Conservation (phyloP, 2,329 filamentous ascomycete genomes). For the Stenocarpella maydis region DNA sequence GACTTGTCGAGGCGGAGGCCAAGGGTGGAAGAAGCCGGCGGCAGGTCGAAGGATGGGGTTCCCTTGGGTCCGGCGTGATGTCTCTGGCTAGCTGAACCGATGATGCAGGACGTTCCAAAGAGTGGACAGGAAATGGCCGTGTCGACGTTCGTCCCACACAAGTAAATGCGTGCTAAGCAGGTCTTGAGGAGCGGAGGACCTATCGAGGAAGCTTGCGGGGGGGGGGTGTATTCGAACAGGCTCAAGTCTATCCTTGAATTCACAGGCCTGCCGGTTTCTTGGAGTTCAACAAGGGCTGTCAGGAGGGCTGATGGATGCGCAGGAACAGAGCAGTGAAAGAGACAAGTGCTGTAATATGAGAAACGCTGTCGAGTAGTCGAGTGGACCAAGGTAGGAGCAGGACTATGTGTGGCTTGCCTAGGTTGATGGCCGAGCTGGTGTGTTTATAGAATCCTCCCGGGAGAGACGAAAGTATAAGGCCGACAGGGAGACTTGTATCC, state of each 20-base stretch:
- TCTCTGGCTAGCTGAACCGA: neutral
- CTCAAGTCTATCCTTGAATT: neutral
- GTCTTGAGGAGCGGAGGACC: constrained; percentile 2
- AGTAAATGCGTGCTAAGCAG: neutral
- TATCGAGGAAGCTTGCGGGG: constrained; percentile 4
- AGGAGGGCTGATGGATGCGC: neutral
- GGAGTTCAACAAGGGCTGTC: constrained; percentile 1
- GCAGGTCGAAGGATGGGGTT: neutral
- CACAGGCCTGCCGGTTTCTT: constrained; percentile 10
- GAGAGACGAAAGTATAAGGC: constrained; percentile 23
- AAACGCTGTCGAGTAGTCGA: neutral
- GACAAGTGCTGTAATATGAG: constrained; percentile 10
- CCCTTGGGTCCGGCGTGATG: neutral
- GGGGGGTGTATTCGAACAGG: neutral
- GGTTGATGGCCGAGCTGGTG: constrained; percentile 18
- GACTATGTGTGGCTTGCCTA: neutral
- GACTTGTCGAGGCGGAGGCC: neutral
- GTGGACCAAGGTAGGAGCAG: neutral
- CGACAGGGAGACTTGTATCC: neutral
- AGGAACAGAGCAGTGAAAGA: constrained; percentile 16
- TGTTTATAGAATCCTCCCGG: constrained; percentile 25
- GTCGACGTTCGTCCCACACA: neutral
- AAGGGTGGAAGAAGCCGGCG: neutral
- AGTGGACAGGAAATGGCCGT: neutral
- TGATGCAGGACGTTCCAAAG: neutral